These are phyloP conservation scores for Cunninghamia lanceolata DNA, from an alignment of 75 land plant genomes.

Conservation along the genomic window DNA sequence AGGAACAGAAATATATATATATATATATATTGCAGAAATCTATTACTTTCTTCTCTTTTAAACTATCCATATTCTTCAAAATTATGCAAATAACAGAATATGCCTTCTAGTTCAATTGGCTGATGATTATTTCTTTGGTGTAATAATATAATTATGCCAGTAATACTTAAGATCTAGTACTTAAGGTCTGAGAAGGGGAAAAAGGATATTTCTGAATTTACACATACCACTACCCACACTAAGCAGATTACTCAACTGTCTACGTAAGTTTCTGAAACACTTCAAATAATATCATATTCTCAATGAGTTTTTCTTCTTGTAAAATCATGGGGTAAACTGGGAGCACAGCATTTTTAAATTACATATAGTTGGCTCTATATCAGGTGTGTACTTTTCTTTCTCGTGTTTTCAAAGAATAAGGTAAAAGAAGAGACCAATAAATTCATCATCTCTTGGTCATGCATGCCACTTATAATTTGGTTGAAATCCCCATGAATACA, in stretches of 20 bases:
- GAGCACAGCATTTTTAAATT: background rate
- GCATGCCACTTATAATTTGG: background rate
- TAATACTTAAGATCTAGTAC: background rate
- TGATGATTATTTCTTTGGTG: background rate
- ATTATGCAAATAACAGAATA: background rate
- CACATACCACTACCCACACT: background rate
- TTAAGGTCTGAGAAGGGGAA: background rate
- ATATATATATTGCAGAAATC: too few relatives aligned
- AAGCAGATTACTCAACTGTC: background rate
- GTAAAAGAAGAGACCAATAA: background rate
- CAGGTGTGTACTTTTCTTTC: background rate
- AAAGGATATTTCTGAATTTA: background rate
- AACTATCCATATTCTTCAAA: too few relatives aligned
- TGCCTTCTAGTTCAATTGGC: background rate
- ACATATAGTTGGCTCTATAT: background rate
- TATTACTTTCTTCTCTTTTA: too few relatives aligned
- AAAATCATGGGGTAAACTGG: background rate
- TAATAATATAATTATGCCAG: background rate
- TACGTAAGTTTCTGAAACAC: background rate
- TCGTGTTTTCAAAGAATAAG: background rate
- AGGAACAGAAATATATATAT: too few relatives aligned
- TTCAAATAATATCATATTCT: background rate
- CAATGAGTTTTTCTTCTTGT: background rate
- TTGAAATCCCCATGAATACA: background rate
- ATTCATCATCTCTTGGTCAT: background rate